Conservation (phyloP, 805 yeast genomes). For the Candida adriatica region DNA sequence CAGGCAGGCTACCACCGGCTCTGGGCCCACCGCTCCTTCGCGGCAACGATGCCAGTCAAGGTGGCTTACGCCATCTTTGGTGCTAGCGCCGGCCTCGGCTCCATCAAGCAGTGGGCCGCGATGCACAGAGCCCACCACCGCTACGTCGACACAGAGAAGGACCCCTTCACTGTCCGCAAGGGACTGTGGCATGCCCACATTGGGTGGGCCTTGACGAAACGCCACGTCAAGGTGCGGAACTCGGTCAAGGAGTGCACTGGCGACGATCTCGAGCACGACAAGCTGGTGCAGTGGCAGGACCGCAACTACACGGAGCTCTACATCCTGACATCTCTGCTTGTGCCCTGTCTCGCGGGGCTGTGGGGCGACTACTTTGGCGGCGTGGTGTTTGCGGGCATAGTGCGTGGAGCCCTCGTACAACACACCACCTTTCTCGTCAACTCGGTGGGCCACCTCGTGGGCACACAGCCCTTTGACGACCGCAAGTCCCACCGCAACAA, state of each 20-base stretch:
- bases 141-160: conserved; percentile 79
- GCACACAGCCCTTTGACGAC: conserved; percentile 68
- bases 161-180: conserved; percentile 78
- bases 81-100: conserved; percentile 69
- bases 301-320: conserved; percentile 42
- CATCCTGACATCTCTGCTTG: conserved; percentile 40
- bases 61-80: conserved; percentile 53
- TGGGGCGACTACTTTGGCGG: conserved; percentile 81
- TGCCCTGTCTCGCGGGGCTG: conserved; percentile 64
- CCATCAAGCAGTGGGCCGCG: conserved; percentile 72
- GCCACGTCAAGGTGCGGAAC: conserved; percentile 45
- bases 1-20: conserved; percentile 82
- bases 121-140: conserved; percentile 89
- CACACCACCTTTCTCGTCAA: conserved; percentile 74
- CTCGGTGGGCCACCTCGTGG: conserved; percentile 76
- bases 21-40: conserved; percentile 58
- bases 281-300: conserved; percentile 33
- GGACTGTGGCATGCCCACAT: conserved; percentile 80
- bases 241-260: conserved; percentile 31
- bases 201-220: conserved; percentile 78
- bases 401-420: conserved; percentile 67
- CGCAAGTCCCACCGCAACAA: conserved; percentile 69
- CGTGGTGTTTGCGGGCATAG: conserved; percentile 67
- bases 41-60: conserved; percentile 38
- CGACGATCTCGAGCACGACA: conserved; percentile 56